Base-by-base conservation (phyloP, 2,329 filamentous ascomycete genomes). In the Ophiocordyceps camponoti-leonardi region DNA sequence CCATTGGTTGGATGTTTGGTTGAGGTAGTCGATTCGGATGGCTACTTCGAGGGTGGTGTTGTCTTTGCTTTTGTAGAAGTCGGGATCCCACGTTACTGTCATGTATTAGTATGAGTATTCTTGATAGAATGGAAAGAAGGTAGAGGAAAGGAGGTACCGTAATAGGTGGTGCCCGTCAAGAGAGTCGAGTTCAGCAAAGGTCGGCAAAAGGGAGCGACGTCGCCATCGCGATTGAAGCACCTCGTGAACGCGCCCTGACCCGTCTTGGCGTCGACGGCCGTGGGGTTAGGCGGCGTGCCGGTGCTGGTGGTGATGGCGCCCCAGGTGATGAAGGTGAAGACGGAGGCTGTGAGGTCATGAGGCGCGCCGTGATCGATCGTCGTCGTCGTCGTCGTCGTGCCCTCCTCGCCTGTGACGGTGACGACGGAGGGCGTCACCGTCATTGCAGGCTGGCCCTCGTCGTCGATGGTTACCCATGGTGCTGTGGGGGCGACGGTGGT, bases 41-140 rank as follows among this genome's bases (percentile, higher is more conserved):
- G 54, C 51, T 45, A 64, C 52, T 23, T 58, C 56, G 46, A 54
- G 49, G 30, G 59, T 58, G 26, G 52, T 45, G 51, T 62, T 62
- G 49, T 48, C 50, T 7, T 10, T 58, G 43, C 60, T 55, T 52
- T 62, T 61, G 61, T 73, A 75, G 58, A 63, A 71, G 44, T 65
- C 59, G 22, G 72, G 62, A 51, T 78, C 72, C 73, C 73, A 77
- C 26, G 71, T 75, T 45, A 77, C 73, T 77, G 23, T 26, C 4
- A n/a, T n/a, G n/a, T n/a, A n/a, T n/a, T n/a, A n/a, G n/a, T n/a
- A n/a, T n/a, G n/a, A n/a, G n/a, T n/a, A n/a, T n/a, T n/a, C n/a
- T n/a, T n/a, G n/a, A n/a, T n/a, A n/a, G n/a, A n/a, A n/a, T 13
- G 31, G 11, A 13, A 41, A 19, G 41, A 37, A 41, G 16, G 12